These are phyloP conservation scores for Caloboletus inedulis DNA, from an alignment of 1,284 basidiomycete genomes.

Conservation along the genomic window DNA sequence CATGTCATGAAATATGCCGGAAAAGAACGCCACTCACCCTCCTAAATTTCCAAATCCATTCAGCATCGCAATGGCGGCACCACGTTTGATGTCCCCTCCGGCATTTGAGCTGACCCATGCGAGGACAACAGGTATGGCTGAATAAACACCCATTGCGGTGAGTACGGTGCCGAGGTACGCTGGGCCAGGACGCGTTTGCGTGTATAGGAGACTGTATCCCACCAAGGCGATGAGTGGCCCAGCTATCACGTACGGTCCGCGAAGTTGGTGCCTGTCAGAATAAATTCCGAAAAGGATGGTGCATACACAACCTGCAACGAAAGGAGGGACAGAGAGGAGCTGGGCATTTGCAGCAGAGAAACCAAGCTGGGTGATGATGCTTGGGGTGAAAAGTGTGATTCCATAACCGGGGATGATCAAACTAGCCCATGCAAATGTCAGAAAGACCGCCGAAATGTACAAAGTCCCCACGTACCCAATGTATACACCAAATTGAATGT, in stretches of 20 bases:
- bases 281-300: slow-evolving; percentile 38
- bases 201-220: slow-evolving; percentile 44
- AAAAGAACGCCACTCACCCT: slow-evolving; percentile 36
- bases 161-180: slow-evolving; percentile 51
- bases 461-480: slow-evolving; percentile 34
- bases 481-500: slow-evolving; percentile 42
- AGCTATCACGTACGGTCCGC: slow-evolving; percentile 43
- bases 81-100: slow-evolving; percentile 52
- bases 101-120: slow-evolving; percentile 55
- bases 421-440: slow-evolving; percentile 22
- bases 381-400: slow-evolving; percentile 55
- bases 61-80: slow-evolving; percentile 53
- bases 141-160: slow-evolving; percentile 50
- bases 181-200: slow-evolving; percentile 32
- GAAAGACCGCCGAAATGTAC: background rate
- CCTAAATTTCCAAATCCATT: slow-evolving; percentile 54
- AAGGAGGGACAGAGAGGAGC: slow-evolving; percentile 51
- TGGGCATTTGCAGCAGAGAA: slow-evolving; percentile 54
- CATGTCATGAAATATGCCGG: background rate
- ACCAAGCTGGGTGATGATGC: slow-evolving; percentile 52
- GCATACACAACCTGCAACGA: slow-evolving; percentile 37
- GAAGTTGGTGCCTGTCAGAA: slow-evolving; percentile 41
- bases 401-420: slow-evolving; percentile 51
- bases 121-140: slow-evolving; percentile 48
- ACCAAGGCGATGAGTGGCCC: slow-evolving; percentile 36